A percentile compares a stretch with the other conserved stretches of the same genome.
These are phyloP conservation scores for Leptographium wingfieldii DNA, from an alignment of 2,329 filamentous ascomycete species.

Conservation along the genomic window DNA sequence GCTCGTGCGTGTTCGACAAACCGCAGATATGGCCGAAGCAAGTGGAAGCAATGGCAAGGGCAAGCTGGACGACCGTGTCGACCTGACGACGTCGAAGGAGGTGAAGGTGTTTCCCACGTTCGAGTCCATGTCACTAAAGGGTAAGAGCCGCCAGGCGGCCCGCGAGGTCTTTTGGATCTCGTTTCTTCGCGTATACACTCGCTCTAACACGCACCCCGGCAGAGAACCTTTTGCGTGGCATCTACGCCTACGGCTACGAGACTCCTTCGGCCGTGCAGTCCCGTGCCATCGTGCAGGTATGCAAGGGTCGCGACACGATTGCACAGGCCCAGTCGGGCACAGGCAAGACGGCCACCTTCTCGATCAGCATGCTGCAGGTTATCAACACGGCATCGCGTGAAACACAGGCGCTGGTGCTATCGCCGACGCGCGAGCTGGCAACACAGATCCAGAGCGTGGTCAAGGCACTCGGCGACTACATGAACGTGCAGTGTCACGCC, in stretches of 20 bases:
- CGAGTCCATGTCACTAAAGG: constrained; percentile 91
- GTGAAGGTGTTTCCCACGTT: constrained; percentile 90
- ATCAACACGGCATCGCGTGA: constrained; percentile 89
- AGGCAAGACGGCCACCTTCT: constrained; percentile 93
- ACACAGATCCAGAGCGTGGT: constrained; percentile 98
- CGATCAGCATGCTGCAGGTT: constrained; percentile 89
- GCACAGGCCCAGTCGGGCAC: constrained; percentile 96
- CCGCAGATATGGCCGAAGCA: constrained; percentile 58
- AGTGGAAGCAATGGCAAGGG: constrained; percentile 29
- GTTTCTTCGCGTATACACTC: not conserved
- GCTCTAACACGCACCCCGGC: not conserved
- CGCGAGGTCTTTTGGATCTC: too few species aligned
- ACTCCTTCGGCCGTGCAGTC: constrained; percentile 96
- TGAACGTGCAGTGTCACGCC: constrained; percentile 98
- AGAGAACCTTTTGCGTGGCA: constrained; percentile 90
- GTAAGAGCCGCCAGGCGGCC: constrained; percentile 22
- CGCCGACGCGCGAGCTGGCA: constrained; percentile 89
- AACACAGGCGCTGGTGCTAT: constrained; percentile 89
- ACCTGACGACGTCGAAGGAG: constrained; percentile 97
- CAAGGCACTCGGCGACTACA: constrained; percentile 99
- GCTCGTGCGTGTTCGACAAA: not conserved
- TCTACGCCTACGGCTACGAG: constrained; percentile 98
- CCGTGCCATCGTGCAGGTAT: constrained; percentile 95
- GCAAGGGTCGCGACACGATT: constrained; percentile 97
- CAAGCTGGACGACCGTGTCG: constrained; percentile 90